Conservation (phyloP, 192 early-diverging fungal genomes). For the Podila clonocystis region DNA sequence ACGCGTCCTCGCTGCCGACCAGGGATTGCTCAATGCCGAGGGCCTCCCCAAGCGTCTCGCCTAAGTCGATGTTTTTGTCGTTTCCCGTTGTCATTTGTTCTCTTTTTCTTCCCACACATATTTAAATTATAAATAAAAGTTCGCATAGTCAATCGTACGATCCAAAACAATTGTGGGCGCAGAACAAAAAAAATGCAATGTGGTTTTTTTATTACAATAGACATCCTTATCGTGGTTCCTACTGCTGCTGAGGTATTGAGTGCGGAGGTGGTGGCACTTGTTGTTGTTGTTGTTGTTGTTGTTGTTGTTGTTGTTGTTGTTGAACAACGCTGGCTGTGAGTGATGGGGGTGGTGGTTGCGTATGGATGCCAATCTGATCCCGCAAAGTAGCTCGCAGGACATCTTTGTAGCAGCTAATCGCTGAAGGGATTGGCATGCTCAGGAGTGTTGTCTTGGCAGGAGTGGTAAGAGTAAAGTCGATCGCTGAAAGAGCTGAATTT, state of each 20-base stretch:
- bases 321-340: conserved; percentile 13
- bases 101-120: not conserved
- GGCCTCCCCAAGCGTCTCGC: conserved; percentile 69
- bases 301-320: conserved; percentile 19
- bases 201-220: not conserved
- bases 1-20: conserved; percentile 68
- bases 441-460: conserved; percentile 32
- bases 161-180: conserved; percentile 6
- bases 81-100: not conserved
- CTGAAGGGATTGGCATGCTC: conserved; percentile 53
- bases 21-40: conserved; percentile 67
- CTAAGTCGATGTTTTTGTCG: conserved; percentile 4
- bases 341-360: conserved; percentile 8
- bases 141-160: too few relatives aligned
- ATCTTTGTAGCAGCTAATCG: conserved; percentile 58
- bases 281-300: conserved; percentile 21
- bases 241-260: not conserved
- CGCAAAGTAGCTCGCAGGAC: conserved; percentile 55
- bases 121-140: too few relatives aligned
- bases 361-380: conserved; percentile 53
- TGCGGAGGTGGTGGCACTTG: conserved; percentile 10
- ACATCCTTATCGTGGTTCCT: not conserved
- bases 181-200: not conserved
- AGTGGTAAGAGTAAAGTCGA: conserved; percentile 37
- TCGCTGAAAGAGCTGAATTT: conserved; percentile 1